Evolutionary conservation across 345 rosid genomes (phyloP).

Genomic region (Psidium guajava): DNA sequence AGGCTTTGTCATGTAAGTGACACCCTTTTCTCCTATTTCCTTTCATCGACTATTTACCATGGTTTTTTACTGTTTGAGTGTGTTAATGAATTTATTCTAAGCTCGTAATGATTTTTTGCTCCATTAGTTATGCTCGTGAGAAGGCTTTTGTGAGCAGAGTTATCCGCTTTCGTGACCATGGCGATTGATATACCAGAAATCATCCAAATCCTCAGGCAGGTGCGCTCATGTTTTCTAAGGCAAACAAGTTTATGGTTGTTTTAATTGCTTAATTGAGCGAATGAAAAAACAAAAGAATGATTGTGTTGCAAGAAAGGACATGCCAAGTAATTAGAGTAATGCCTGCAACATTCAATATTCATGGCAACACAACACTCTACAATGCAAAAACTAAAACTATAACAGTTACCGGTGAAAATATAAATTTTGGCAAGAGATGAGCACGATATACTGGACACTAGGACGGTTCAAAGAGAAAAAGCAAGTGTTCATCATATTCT

Average conservation of each 20-base stretch:
- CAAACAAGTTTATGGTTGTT: neutral
- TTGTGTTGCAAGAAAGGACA: neutral
- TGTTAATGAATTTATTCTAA: neutral
- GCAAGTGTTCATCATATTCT: neutral
- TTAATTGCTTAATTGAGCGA: neutral
- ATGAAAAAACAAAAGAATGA: neutral
- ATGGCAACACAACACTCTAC: neutral
- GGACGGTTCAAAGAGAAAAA: neutral
- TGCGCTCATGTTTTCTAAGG: neutral
- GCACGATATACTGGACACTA: neutral
- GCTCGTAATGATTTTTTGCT: neutral
- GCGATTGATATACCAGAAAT: neutral
- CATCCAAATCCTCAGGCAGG: neutral
- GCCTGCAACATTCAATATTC: neutral
- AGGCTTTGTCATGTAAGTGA: conserved; percentile 55
- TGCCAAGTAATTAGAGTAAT: neutral
- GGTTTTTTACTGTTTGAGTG: neutral
- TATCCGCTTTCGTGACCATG: neutral
- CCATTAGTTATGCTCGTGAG: neutral
- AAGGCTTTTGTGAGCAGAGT: neutral
- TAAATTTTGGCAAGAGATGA: neutral
- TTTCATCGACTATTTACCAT: neutral
- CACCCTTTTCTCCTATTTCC: neutral
- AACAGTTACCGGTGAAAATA: neutral
- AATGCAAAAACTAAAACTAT: neutral